Conservation (phyloP, 805 yeast species). For the Kodamaea restingae region DNA sequence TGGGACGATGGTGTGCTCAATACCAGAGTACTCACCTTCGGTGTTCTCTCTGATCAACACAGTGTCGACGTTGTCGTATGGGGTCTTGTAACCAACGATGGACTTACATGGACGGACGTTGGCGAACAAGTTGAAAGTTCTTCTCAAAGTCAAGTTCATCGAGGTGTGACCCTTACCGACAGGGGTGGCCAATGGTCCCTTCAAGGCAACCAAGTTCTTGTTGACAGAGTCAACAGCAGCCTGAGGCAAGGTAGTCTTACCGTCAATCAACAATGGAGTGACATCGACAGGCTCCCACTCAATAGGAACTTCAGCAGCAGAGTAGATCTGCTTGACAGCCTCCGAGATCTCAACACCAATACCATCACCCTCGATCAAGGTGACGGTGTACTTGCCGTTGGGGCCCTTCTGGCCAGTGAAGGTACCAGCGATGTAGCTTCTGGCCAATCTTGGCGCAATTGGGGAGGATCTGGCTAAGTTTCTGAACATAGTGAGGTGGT, state of each 20-base stretch:
- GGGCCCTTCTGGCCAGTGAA: slow-evolving; percentile 61
- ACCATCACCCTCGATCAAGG: slow-evolving; percentile 98
- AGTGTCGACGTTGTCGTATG: slow-evolving; percentile 84
- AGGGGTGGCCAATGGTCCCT: slow-evolving; percentile 98
- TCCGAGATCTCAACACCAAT: slow-evolving; percentile 94
- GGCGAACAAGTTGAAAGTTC: slow-evolving; percentile 94
- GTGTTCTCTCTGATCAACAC: slow-evolving; percentile 98
- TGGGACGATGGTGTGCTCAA: slow-evolving; percentile 96
- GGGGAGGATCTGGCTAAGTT: slow-evolving; percentile 31
- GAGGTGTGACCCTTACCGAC: slow-evolving; percentile 98
- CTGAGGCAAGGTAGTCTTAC: slow-evolving; percentile 89
- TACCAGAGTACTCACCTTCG: slow-evolving; percentile 99
- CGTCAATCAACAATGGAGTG: slow-evolving; percentile 86
- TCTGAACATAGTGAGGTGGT: slow-evolving; percentile 26
- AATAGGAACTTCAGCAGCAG: slow-evolving; percentile 93
- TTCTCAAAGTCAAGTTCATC: slow-evolving; percentile 93
- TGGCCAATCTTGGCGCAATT: slow-evolving; percentile 25
- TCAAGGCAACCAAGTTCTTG: slow-evolving; percentile 89
- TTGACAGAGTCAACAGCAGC: slow-evolving; percentile 90
- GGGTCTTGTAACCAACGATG: slow-evolving; percentile 89
- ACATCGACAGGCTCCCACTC: slow-evolving; percentile 98
- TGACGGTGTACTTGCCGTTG: slow-evolving; percentile 87
- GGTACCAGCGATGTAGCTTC: slow-evolving; percentile 51
- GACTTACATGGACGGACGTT: slow-evolving; percentile 97
- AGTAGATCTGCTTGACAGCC: slow-evolving; percentile 88